A percentile compares a stretch with the other conserved stretches of the same genome.
These are phyloP conservation scores for Rubroshorea leprosula DNA, from an alignment of 345 rosid species.

Conservation along the genomic window DNA sequence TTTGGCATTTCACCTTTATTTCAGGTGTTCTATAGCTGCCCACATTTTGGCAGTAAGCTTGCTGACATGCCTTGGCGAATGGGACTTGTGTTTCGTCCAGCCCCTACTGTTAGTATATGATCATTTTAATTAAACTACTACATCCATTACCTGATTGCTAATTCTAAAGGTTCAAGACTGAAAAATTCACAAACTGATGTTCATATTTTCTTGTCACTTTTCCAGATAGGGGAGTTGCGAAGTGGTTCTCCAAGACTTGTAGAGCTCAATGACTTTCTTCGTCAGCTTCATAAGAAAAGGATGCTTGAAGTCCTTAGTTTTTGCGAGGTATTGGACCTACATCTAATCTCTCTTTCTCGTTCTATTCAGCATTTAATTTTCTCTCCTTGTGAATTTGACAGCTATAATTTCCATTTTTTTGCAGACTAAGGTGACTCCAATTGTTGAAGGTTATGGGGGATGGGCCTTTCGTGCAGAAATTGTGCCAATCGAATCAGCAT, in stretches of 20 bases:
- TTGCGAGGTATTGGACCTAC: slow-evolving; percentile 65
- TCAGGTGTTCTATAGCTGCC: slow-evolving; percentile 97
- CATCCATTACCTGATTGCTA: not conserved
- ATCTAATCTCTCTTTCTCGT: not conserved
- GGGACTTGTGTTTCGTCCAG: slow-evolving; percentile 95
- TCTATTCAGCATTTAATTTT: not conserved
- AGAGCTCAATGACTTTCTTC: slow-evolving; percentile 80
- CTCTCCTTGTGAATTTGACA: not conserved
- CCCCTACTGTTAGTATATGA: slow-evolving; percentile 70
- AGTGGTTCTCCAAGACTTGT: slow-evolving; percentile 88
- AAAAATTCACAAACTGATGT: not conserved
- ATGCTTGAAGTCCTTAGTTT: slow-evolving; percentile 83
- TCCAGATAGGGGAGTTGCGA: slow-evolving; percentile 86
- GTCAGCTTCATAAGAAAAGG: slow-evolving; percentile 74
- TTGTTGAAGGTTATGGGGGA: slow-evolving; percentile 97
- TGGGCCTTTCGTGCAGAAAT: slow-evolving; percentile 95
- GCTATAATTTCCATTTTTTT: slow-evolving; percentile 4
- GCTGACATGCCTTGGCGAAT: slow-evolving; percentile 99
- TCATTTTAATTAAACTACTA: not conserved
- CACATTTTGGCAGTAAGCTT: slow-evolving; percentile 95
- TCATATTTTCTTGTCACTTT: slow-evolving; percentile 12
- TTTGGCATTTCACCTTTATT: slow-evolving; percentile 13
- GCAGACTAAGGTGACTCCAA: slow-evolving; percentile 96
- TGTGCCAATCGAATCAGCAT: slow-evolving; percentile 97
- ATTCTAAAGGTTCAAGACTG: too few relatives aligned